phyloP scores from a whole-genome alignment of 1,284 basidiomycete species.

The Cryptococcus sp. region DNA sequence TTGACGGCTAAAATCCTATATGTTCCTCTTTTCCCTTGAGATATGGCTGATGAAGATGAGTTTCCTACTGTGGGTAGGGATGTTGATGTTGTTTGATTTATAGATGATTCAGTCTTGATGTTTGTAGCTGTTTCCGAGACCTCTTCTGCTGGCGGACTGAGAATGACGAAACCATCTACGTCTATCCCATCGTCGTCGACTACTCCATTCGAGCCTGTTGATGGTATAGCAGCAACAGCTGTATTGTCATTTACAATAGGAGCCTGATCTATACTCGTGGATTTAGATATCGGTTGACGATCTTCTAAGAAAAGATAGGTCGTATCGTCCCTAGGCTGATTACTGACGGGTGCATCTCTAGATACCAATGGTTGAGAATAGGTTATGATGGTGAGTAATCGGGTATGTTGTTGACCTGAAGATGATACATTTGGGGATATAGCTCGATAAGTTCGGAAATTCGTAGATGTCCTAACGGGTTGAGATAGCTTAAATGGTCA shows the following conservation, averaged over 20 bases:
- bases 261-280: neutral
- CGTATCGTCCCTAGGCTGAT: neutral
- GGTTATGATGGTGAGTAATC: slow-evolving; percentile 29
- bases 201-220: neutral
- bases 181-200: slow-evolving; percentile 8
- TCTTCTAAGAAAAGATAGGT: slow-evolving; percentile 8
- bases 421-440: neutral
- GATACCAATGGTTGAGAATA: slow-evolving; percentile 20
- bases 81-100: neutral
- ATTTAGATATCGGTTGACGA: neutral
- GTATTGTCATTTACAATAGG: neutral
- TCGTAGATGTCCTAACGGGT: slow-evolving; percentile 26
- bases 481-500: slow-evolving; percentile 23
- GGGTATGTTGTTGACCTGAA: slow-evolving; percentile 11
- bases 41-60: neutral
- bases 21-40: slow-evolving; percentile 3
- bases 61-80: neutral
- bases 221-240: neutral
- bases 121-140: neutral
- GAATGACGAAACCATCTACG: slow-evolving; percentile 30
- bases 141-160: slow-evolving; percentile 9
- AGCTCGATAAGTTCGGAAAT: slow-evolving; percentile 29
- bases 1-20: slow-evolving; percentile 31
- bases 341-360: slow-evolving; percentile 6
- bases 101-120: neutral